These are phyloP conservation scores for Filobasidium floriforme DNA, from an alignment of 768 basidiomycete species.

Conservation along the genomic window DNA sequence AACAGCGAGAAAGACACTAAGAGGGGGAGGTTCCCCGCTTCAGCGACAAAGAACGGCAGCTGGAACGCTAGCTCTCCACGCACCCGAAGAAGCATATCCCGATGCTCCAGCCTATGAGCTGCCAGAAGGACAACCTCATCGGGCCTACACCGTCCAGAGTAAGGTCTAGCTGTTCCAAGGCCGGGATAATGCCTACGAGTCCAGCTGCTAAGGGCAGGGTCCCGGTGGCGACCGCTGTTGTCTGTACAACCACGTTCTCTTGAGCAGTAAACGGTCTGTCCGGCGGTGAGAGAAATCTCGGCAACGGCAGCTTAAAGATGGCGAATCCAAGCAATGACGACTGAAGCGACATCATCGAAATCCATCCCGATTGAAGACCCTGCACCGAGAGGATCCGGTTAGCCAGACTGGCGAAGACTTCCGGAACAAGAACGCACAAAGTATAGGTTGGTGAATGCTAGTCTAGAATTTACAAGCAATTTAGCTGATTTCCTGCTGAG, in stretches of 20 bases:
- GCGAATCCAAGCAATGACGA: constrained; percentile 88
- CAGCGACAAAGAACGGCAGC: not conserved
- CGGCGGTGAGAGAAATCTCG: constrained; percentile 48
- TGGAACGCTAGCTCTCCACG: constrained; percentile 10
- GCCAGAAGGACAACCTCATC: constrained; percentile 64
- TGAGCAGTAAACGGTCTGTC: constrained; percentile 67
- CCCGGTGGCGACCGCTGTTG: constrained; percentile 91
- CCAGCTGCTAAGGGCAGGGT: constrained; percentile 49
- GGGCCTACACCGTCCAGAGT: constrained; percentile 69
- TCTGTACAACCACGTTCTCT: constrained; percentile 89
- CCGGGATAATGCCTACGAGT: constrained; percentile 89
- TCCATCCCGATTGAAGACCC: constrained; percentile 28
- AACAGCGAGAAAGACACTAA: constrained; percentile 87
- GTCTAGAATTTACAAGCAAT: not conserved
- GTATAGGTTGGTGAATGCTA: constrained; percentile 64
- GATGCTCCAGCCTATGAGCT: constrained; percentile 75
- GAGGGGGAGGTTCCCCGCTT: constrained; percentile 15
- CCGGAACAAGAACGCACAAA: constrained; percentile 39
- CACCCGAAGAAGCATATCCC: constrained; percentile 91
- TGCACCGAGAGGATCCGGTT: constrained; percentile 69
- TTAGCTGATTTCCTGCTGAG: no score
- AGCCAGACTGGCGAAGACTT: constrained; percentile 82
- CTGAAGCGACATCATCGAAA: constrained; percentile 75
- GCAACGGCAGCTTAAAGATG: constrained; percentile 56
- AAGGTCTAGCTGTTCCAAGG: constrained; percentile 67